Conservation (phyloP, 23 red algal species). For the Gracilariopsis chorda region DNA sequence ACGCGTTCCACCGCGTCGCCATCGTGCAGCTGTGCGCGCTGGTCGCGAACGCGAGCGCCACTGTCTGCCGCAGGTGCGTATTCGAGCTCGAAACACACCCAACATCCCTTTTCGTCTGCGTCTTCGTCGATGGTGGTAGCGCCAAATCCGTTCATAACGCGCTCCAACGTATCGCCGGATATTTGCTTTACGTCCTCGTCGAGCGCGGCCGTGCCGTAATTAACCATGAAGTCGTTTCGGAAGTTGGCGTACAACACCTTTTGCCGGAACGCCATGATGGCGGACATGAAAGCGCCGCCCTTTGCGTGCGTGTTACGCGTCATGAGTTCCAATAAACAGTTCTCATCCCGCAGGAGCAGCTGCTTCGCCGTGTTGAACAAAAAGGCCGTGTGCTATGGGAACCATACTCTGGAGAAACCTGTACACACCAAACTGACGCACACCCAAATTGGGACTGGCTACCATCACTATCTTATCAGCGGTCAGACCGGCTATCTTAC, state of each 20-base stretch:
- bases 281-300: conserved; percentile 18
- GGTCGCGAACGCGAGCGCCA: not conserved
- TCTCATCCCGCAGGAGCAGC: conserved; percentile 33
- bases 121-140: conserved; percentile 8
- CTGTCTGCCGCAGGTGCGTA: not conserved
- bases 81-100: not conserved
- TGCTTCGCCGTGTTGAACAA: conserved; percentile 34
- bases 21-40: not conserved
- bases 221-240: conserved; percentile 75
- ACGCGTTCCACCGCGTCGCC: not conserved
- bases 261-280: conserved; percentile 26
- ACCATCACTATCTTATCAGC: conserved; percentile 43
- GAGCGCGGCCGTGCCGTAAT: conserved; percentile 72
- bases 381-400: not conserved
- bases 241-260: conserved; percentile 62
- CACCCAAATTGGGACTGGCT: conserved; percentile 66
- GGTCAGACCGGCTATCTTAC: conserved; percentile 20
- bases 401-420: conserved; percentile 44
- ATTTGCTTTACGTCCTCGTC: conserved; percentile 4
- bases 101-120: conserved; percentile 28
- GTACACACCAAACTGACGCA: conserved; percentile 69
- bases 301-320: not conserved
- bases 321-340: conserved; percentile 31
- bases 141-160: not conserved
- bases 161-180: not conserved